Conservation (phyloP, 345 rosid species). For the Orychophragmus violaceus region DNA sequence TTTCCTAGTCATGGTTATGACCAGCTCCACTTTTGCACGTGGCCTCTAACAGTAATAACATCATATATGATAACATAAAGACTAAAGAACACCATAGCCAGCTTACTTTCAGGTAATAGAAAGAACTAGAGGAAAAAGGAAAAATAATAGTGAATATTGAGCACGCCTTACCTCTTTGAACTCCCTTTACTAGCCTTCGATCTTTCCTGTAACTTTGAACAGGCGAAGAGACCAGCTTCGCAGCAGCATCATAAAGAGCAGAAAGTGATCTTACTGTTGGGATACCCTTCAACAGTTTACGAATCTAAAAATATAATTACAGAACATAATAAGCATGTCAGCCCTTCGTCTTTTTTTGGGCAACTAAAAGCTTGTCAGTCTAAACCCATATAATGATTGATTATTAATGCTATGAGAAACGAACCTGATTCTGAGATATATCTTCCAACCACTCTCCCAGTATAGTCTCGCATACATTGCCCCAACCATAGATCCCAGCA, state of each 20-base stretch:
- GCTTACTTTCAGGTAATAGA: background rate
- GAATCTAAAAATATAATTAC: constrained; percentile 43
- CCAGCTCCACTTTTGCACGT: constrained; percentile 11
- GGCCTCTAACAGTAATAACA: background rate
- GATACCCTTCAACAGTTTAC: constrained; percentile 61
- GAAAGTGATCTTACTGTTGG: constrained; percentile 72
- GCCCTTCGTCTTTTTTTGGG: background rate
- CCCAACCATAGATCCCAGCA: constrained; percentile 86
- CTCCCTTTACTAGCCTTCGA: constrained; percentile 72
- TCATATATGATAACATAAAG: constrained; percentile 1
- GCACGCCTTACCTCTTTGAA: constrained; percentile 75
- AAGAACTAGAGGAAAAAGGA: background rate
- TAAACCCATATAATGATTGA: constrained; percentile 11
- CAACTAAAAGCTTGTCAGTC: background rate
- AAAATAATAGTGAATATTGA: constrained; percentile 1
- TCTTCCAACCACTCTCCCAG: constrained; percentile 93
- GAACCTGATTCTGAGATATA: constrained; percentile 91
- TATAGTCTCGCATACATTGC: constrained; percentile 70
- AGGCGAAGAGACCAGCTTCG: constrained; percentile 79
- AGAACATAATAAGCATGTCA: constrained; percentile 6
- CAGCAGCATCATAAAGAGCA: constrained; percentile 71
- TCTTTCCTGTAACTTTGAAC: constrained; percentile 87
- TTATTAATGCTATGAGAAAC: background rate
- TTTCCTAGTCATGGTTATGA: background rate
- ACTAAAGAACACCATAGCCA: background rate